Base-by-base conservation (phyloP, 2,329 filamentous ascomycete species). In the Sporothrix phasma region DNA sequence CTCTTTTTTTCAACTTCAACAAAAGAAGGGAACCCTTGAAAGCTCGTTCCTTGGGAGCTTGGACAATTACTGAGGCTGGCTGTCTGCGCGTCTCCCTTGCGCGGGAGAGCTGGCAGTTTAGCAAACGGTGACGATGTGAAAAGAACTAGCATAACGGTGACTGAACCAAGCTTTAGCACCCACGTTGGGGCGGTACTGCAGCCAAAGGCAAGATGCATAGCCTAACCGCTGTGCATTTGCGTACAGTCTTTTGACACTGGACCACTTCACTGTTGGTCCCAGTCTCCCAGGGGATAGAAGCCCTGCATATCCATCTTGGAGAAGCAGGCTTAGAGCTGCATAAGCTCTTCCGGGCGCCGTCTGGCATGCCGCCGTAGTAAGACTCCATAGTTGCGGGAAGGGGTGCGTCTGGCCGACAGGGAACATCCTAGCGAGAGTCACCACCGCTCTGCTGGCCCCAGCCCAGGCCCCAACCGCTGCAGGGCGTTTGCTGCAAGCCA, bases 151-250 rank as follows among this genome's bases (percentile, higher is more conserved):
- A 13, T 13, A 15, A 10, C 34, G 15, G 34, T 4, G 34, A 37
- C 34, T 37, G 34, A 13, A 3, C 31, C 34, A n/a, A 54, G 10
- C 17, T 13, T 7, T 5, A 34, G 31, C 29, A 54, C 5, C 49
- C 29, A 51, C 45, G 15, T 34, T 24, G 19, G 51, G 31, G 31
- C n/a, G 19, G 34, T 13, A 10, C 34, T 15, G 61, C 51, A 63
- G 22, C 34, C 31, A 39, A 13, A 39, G 51, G 26, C 5, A 58
- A 63, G 37, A 43, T 62, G 65, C 62, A 58, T 59, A 59, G 45
- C 65, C 62, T 59, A 59, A 45, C 65, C 62, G 65, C 65, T 62
- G 31, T 66, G 65, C 65, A 66, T 64, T 49, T 26, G 34, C 53
- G 51, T 46, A 43, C 46, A 24, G 46, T 24, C 31, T 49, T 37